A percentile compares a stretch with the other conserved stretches of the same genome.
Evolutionary conservation across 768 basidiomycete species (phyloP).

Genomic region (Naganishia vaughanmartiniae): DNA sequence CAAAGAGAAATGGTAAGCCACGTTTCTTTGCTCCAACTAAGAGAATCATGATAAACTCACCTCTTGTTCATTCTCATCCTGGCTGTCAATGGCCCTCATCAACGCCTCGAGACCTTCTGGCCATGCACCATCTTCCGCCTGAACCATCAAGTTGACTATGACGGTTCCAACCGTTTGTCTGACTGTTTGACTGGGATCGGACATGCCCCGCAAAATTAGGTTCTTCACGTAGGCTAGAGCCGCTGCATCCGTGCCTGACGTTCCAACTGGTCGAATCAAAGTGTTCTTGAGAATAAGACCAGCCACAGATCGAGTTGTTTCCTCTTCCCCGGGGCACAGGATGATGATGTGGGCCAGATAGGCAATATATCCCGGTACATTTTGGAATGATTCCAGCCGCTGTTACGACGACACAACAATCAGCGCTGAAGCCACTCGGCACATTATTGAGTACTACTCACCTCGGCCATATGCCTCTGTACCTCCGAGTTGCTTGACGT

Average conservation of each 20-base stretch:
- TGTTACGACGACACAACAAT: conserved; percentile 29
- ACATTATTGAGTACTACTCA: conserved; percentile 49
- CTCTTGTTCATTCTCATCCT: conserved; percentile 76
- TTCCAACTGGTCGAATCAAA: conserved; percentile 68
- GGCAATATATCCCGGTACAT: conserved; percentile 87
- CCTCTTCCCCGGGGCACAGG: conserved; percentile 74
- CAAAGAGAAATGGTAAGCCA: conserved; percentile 27
- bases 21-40: not conserved
- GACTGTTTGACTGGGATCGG: conserved; percentile 77
- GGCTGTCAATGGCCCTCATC: conserved; percentile 72
- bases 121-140: conserved; percentile 88
- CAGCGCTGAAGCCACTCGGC: not conserved
- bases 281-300: conserved; percentile 97
- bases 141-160: conserved; percentile 82
- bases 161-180: conserved; percentile 91
- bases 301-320: conserved; percentile 89
- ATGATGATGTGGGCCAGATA: conserved; percentile 94
- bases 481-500: conserved; percentile 69
- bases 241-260: conserved; percentile 68
- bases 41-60: conserved; percentile 56
- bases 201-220: conserved; percentile 55
- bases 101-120: conserved; percentile 87
- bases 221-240: conserved; percentile 55
- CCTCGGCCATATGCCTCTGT: conserved; percentile 79
- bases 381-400: conserved; percentile 58